Evolutionary conservation across 164 flowering plant genomes (phyloP).

Genomic region (Chloranthus sessilifolius): DNA sequence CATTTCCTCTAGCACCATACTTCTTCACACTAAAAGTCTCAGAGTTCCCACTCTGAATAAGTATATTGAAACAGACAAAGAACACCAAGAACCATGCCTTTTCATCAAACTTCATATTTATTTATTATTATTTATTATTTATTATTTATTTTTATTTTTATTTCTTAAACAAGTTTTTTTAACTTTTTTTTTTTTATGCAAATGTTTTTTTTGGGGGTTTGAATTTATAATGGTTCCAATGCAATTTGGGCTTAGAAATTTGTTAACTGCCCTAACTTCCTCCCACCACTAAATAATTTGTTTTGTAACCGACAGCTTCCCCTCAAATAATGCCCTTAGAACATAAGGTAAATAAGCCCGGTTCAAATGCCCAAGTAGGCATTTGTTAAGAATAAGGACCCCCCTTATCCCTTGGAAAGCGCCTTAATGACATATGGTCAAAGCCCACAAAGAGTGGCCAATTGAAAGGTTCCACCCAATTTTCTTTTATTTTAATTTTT

Average conservation of each 20-base stretch:
- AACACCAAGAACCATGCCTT: conserved; percentile 1
- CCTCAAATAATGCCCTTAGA: too few species aligned
- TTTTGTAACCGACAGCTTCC: conserved; percentile 3
- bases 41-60: conserved; percentile 1
- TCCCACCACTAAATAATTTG: conserved; percentile 5
- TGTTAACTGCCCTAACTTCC: conserved; percentile 9
- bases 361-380: too few species aligned
- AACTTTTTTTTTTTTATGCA: neutral
- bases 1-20: conserved; percentile 46
- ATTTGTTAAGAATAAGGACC: too few species aligned
- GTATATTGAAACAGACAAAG: conserved; percentile 1
- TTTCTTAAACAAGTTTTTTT: neutral
- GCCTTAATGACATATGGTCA: too few species aligned
- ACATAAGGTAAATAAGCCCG: too few species aligned
- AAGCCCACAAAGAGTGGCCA: too few species aligned
- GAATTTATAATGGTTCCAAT: neutral
- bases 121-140: too few species aligned
- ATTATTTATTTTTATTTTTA: neutral
- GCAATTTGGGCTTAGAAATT: neutral
- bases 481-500: too few species aligned
- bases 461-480: too few species aligned
- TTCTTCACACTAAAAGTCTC: conserved; percentile 27
- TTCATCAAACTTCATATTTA: too few species aligned
- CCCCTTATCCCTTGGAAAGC: too few species aligned
- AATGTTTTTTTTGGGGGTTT: neutral